These are phyloP conservation scores for Triadica sebifera DNA, from an alignment of 345 rosid genomes.

Conservation along the genomic window DNA sequence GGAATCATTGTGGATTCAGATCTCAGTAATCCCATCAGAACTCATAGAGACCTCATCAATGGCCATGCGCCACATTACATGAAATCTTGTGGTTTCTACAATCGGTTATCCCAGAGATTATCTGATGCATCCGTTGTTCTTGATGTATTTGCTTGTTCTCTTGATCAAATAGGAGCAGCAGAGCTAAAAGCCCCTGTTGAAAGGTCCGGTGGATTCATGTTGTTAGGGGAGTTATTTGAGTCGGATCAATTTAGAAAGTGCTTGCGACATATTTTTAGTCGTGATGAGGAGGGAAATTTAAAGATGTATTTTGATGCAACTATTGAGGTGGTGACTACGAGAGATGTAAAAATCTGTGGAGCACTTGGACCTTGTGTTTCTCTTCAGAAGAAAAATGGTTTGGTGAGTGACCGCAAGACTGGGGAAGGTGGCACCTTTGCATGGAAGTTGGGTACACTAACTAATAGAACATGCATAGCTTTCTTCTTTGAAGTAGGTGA, in stretches of 20 bases:
- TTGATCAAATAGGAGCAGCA: slow-evolving; percentile 91
- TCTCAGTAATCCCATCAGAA: slow-evolving; percentile 61
- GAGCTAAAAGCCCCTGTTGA: slow-evolving; percentile 79
- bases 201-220: slow-evolving; percentile 83
- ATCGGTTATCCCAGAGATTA: slow-evolving; percentile 53
- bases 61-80: slow-evolving; percentile 51
- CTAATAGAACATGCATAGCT: slow-evolving; percentile 75
- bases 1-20: slow-evolving; percentile 75
- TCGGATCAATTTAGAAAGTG: slow-evolving; percentile 76
- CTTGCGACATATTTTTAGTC: slow-evolving; percentile 66
- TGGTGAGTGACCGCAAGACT: slow-evolving; percentile 64
- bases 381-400: slow-evolving; percentile 50
- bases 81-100: slow-evolving; percentile 68
- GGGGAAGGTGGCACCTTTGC: slow-evolving; percentile 80
- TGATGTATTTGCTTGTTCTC: slow-evolving; percentile 91
- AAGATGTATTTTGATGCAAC: slow-evolving; percentile 88
- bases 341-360: slow-evolving; percentile 73
- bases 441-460: slow-evolving; percentile 78
- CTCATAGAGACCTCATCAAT: slow-evolving; percentile 75
- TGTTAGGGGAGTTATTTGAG: slow-evolving; percentile 82
- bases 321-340: slow-evolving; percentile 78
- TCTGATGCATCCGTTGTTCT: slow-evolving; percentile 63
- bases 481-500: slow-evolving; percentile 75
- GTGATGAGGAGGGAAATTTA: slow-evolving; percentile 60
- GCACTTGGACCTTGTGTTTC: slow-evolving; percentile 97